A percentile compares a stretch with the other conserved stretches of the same genome.
Conservation (phyloP, 1,139 yeast species). For the Candida neerlandica region DNA sequence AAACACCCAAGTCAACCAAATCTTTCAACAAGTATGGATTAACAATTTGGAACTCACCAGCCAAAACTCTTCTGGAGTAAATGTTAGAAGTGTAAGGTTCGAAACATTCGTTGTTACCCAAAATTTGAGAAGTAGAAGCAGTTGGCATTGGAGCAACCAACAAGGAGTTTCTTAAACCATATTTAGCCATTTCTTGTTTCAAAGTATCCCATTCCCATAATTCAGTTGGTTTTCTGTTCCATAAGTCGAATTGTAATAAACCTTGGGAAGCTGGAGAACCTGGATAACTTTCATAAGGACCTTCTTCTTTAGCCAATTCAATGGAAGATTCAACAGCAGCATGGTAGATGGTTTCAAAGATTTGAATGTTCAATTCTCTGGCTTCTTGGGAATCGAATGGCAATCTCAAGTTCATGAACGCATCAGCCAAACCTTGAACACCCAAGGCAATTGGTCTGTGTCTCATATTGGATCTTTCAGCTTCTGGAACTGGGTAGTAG, state of each 20-base stretch:
- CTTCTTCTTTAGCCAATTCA: constrained; percentile 53
- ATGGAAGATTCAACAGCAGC: constrained; percentile 59
- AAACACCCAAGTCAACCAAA: constrained; percentile 55
- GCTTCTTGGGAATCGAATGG: constrained; percentile 63
- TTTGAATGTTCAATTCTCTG: constrained; percentile 55
- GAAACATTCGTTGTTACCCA: constrained; percentile 64
- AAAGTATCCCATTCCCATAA: constrained; percentile 60
- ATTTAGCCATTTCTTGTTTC: constrained; percentile 44
- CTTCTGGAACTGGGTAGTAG: constrained; percentile 57
- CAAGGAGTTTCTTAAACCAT: constrained; percentile 60
- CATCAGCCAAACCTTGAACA: constrained; percentile 65
- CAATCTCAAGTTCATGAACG: constrained; percentile 56
- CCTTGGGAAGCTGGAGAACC: constrained; percentile 67
- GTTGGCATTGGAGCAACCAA: constrained; percentile 69
- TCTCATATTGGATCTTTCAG: constrained; percentile 53
- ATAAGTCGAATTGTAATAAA: constrained; percentile 55
- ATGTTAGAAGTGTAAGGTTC: constrained; percentile 65
- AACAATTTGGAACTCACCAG: constrained; percentile 65
- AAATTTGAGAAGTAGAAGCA: constrained; percentile 63
- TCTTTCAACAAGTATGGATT: constrained; percentile 58
- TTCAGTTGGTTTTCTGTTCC: constrained; percentile 60
- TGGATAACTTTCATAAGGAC: constrained; percentile 49
- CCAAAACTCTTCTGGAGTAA: constrained; percentile 60
- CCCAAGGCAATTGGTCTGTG: constrained; percentile 66
- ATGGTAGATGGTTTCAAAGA: constrained; percentile 63